Evolutionary conservation across 179 eudicot genomes (phyloP).

Genomic region (Camellia oleifera): DNA sequence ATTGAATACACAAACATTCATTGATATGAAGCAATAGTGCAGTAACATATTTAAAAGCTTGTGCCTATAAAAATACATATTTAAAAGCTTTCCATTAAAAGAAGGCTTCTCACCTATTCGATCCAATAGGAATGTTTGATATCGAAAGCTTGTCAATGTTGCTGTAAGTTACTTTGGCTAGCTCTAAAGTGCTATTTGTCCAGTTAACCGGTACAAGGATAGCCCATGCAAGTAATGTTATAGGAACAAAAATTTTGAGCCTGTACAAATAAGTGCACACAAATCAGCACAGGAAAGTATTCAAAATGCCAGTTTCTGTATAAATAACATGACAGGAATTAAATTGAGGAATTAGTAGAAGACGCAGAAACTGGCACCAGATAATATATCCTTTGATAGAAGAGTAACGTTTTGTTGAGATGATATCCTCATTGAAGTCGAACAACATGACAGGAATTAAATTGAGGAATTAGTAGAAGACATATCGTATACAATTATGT

Average conservation of each 20-base stretch:
- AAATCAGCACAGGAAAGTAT: conserved; percentile 8
- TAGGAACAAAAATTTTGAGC: conserved; percentile 87
- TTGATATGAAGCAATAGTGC: not conserved
- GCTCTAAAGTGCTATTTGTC: conserved; percentile 55
- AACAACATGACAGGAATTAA: not conserved
- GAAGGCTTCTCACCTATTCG: conserved; percentile 52
- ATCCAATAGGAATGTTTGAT: conserved; percentile 65
- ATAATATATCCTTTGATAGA: not conserved
- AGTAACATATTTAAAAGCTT: not conserved
- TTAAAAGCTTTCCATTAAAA: not conserved
- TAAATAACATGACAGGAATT: not conserved
- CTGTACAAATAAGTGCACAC: conserved; percentile 41
- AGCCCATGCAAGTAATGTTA: conserved; percentile 55
- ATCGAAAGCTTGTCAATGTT: conserved; percentile 80
- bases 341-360: not conserved
- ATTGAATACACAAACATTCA: not conserved
- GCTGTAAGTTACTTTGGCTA: conserved; percentile 42
- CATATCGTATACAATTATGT: not conserved
- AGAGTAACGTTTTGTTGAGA: not conserved
- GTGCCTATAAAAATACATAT: not conserved
- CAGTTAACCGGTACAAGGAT: conserved; percentile 77
- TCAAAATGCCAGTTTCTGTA: not conserved
- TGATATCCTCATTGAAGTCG: not conserved
- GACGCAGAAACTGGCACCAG: not conserved
- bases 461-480: not conserved